Evolutionary conservation across 345 rosid genomes (phyloP).

Genomic region (Triadica sebifera): DNA sequence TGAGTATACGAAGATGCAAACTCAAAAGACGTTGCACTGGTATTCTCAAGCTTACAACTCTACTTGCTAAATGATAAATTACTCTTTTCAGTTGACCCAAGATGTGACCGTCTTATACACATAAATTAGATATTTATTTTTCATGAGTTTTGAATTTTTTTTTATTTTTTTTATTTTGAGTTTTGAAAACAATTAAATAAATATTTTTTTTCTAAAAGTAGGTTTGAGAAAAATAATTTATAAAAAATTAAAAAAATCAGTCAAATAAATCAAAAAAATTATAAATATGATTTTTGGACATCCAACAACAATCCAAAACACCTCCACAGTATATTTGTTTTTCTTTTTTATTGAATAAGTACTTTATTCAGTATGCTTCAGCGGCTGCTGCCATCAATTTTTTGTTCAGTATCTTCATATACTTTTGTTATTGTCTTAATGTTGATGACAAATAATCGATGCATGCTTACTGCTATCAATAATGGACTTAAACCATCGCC

Average conservation of each 20-base stretch:
- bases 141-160: too few species aligned
- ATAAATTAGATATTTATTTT: neutral
- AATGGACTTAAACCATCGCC: too few species aligned
- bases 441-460: neutral
- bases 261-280: too few species aligned
- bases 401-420: neutral
- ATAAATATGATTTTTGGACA: too few species aligned
- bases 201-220: too few species aligned
- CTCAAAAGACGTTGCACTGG: conserved; percentile 12
- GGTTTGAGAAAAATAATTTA: too few species aligned
- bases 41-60: conserved; percentile 9
- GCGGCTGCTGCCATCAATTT: neutral
- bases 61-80: neutral
- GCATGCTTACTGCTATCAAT: too few species aligned
- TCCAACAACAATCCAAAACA: too few species aligned
- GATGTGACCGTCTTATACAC: neutral
- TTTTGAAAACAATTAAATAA: too few species aligned
- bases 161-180: too few species aligned
- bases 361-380: neutral
- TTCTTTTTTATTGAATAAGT: neutral
- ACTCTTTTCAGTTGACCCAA: neutral
- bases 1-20: conserved; percentile 30
- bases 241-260: too few species aligned
- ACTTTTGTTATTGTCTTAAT: neutral
- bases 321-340: neutral